A percentile compares a stretch with the other conserved stretches of the same genome.
phyloP scores from a whole-genome alignment of 2,329 filamentous ascomycete genomes.

The Aspergillus amoenus region DNA sequence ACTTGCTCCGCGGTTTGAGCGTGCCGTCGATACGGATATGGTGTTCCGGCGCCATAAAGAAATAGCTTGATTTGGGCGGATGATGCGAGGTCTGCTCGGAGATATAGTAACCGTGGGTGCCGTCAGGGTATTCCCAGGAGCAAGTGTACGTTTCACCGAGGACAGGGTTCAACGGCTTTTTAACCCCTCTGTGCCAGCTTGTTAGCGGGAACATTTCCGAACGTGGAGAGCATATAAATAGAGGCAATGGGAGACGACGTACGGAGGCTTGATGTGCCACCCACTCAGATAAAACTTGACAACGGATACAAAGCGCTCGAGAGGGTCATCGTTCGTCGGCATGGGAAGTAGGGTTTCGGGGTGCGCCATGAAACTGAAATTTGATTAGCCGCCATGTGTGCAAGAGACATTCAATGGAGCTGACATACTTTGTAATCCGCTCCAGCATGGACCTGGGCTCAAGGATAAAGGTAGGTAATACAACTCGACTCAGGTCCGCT shows the following conservation, averaged over 20 bases:
- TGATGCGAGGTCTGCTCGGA: constrained; percentile 98
- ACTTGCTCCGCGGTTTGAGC: constrained; percentile 90
- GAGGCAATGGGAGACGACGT: constrained; percentile 41
- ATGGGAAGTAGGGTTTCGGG: constrained; percentile 92
- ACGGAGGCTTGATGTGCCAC: constrained; percentile 98
- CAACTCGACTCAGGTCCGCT: constrained; percentile 90
- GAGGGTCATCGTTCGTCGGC: constrained; percentile 81
- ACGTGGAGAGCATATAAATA: neutral
- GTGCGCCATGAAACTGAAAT: constrained; percentile 92
- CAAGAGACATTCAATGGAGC: neutral
- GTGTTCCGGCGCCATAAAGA: constrained; percentile 94
- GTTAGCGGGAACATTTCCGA: constrained; percentile 9
- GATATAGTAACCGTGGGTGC: constrained; percentile 89
- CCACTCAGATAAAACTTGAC: constrained; percentile 98
- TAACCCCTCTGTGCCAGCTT: constrained; percentile 69
- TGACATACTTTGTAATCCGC: constrained; percentile 85
- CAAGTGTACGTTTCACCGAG: constrained; percentile 92
- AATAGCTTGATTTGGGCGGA: constrained; percentile 97
- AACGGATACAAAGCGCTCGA: constrained; percentile 87
- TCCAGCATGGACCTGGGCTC: constrained; percentile 98
- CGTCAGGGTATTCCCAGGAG: constrained; percentile 88
- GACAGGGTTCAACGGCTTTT: constrained; percentile 96
- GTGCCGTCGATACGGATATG: constrained; percentile 94
- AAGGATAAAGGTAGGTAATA: constrained; percentile 94
- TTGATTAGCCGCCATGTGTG: constrained; percentile 15